Percentiles rank a stretch among this genome's conserved stretches.
phyloP scores from a whole-genome alignment of 2,329 filamentous ascomycete species.

The Scedosporium boydii region DNA sequence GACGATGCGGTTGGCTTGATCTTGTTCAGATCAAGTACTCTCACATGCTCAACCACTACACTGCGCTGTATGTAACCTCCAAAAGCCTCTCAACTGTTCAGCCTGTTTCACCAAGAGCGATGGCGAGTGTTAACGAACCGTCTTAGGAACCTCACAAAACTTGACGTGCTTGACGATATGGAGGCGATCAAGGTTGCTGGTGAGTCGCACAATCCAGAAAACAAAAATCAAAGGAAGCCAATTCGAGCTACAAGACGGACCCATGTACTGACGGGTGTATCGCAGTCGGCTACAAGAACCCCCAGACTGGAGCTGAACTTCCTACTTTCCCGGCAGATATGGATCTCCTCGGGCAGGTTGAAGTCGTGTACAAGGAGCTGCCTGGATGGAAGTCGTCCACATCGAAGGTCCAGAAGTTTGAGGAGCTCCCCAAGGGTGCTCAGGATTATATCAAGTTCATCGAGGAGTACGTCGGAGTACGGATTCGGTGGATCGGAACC shows the following conservation, averaged over 20 bases:
- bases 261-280: slow-evolving; percentile 22
- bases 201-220: slow-evolving; percentile 2
- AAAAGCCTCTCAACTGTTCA: neutral
- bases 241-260: neutral
- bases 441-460: slow-evolving; percentile 58
- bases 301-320: slow-evolving; percentile 33
- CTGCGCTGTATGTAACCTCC: slow-evolving; percentile 25
- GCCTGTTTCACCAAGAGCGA: neutral
- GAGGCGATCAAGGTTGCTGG: slow-evolving; percentile 50
- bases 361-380: slow-evolving; percentile 59
- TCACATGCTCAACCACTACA: slow-evolving; percentile 55
- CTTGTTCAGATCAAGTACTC: slow-evolving; percentile 61
- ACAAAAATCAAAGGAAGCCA: neutral
- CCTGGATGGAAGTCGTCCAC: slow-evolving; percentile 61
- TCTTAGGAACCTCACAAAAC: slow-evolving; percentile 21
- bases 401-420: slow-evolving; percentile 47
- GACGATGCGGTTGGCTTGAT: slow-evolving; percentile 43
- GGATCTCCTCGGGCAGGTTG: slow-evolving; percentile 43
- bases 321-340: slow-evolving; percentile 58
- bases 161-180: slow-evolving; percentile 67
- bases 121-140: neutral
- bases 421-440: slow-evolving; percentile 54
- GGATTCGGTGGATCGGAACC: slow-evolving; percentile 51
- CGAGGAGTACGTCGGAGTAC: slow-evolving; percentile 54
- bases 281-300: slow-evolving; percentile 57